A percentile compares a stretch with the other conserved stretches of the same genome.
Conservation (phyloP, 345 rosid genomes). For the Garcia nutans region DNA sequence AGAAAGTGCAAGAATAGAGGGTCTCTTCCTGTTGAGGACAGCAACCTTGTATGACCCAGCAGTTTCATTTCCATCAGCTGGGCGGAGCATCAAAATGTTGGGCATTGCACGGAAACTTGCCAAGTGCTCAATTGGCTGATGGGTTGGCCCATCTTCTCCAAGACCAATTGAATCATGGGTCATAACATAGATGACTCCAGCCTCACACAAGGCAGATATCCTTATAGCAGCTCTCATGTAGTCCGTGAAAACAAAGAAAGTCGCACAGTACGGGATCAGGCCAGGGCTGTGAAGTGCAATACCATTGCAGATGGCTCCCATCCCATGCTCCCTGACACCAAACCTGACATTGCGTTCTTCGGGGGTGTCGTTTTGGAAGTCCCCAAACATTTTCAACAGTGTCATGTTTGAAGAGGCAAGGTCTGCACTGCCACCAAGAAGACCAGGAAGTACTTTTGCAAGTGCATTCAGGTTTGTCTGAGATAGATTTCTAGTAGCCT, state of each 20-base stretch:
- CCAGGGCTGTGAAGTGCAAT: slow-evolving; percentile 92
- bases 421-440: slow-evolving; percentile 97
- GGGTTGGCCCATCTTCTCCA: slow-evolving; percentile 99
- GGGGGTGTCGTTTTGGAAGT: slow-evolving; percentile 89
- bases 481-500: slow-evolving; percentile 92
- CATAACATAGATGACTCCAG: slow-evolving; percentile 96
- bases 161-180: slow-evolving; percentile 99
- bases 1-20: slow-evolving; percentile 86
- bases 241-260: slow-evolving; percentile 99
- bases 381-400: slow-evolving; percentile 76
- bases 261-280: slow-evolving; percentile 92
- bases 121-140: slow-evolving; percentile 94
- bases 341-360: slow-evolving; percentile 89
- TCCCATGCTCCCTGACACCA: slow-evolving; percentile 96
- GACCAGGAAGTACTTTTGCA: slow-evolving; percentile 75
- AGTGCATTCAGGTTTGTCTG: slow-evolving; percentile 88
- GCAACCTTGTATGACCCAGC: slow-evolving; percentile 96
- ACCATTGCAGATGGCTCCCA: slow-evolving; percentile 98
- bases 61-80: slow-evolving; percentile 98
- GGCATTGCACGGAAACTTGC: slow-evolving; percentile 99
- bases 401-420: slow-evolving; percentile 99
- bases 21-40: slow-evolving; percentile 68
- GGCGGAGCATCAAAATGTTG: slow-evolving; percentile 91
- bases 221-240: slow-evolving; percentile 99
- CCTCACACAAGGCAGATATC: slow-evolving; percentile 78